Conservation (phyloP, 441 rosid genomes). For the Cnidoscolus chayamansa region DNA sequence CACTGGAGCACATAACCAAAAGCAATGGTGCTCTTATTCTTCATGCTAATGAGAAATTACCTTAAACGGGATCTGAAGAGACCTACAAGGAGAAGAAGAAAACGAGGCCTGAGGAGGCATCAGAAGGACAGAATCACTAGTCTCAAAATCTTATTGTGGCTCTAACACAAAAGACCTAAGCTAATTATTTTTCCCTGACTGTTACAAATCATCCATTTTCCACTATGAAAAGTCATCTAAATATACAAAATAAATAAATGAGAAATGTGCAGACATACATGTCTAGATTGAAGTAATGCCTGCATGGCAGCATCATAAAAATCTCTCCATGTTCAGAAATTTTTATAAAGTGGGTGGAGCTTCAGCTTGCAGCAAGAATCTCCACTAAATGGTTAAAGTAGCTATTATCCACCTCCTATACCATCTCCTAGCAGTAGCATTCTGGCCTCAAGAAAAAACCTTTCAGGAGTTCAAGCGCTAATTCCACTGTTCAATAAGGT, state of each 20-base stretch:
- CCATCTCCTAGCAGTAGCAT: background rate
- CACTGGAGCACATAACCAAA: too few species aligned
- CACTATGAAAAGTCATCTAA: background rate
- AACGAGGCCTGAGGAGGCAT: too few species aligned
- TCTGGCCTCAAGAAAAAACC: background rate
- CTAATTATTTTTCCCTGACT: too few species aligned
- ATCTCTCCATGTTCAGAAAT: background rate
- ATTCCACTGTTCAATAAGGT: slow-evolving; percentile 64
- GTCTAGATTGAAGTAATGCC: background rate
- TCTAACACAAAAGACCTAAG: too few species aligned
- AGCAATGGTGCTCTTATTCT: too few species aligned
- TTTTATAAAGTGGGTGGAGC: background rate
- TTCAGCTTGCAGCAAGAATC: background rate
- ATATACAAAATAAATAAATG: background rate
- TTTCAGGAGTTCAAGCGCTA: slow-evolving; percentile 29
- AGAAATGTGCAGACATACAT: background rate
- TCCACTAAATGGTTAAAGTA: background rate
- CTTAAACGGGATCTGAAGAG: too few species aligned
- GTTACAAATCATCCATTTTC: background rate
- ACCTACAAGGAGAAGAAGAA: too few species aligned
- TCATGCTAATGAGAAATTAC: too few species aligned
- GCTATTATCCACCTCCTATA: background rate
- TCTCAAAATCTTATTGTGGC: too few species aligned
- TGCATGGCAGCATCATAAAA: background rate
- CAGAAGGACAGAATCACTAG: too few species aligned